Conservation (phyloP, 2,329 filamentous ascomycete genomes). For the Fusarium sp. region DNA sequence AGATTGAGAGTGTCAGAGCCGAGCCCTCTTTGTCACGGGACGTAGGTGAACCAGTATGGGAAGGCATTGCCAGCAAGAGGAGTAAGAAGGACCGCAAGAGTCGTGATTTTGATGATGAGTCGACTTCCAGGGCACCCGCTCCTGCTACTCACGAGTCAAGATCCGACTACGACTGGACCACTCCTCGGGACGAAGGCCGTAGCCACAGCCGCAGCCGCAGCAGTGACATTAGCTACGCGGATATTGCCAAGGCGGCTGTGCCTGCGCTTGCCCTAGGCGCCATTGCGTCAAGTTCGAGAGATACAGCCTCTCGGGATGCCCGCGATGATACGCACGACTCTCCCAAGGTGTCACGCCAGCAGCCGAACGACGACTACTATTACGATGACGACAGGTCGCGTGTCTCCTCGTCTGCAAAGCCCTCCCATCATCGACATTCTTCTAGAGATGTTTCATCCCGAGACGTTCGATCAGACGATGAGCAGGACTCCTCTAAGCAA, state of each 20-base stretch:
- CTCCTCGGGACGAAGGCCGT: conserved; percentile 20
- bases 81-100: conserved; percentile 49
- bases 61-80: conserved; percentile 48
- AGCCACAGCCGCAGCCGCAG: neutral
- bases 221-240: conserved; percentile 16
- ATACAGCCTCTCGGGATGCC: conserved; percentile 26
- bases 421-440: conserved; percentile 32
- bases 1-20: conserved; percentile 23
- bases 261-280: conserved; percentile 39
- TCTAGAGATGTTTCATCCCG: conserved; percentile 31
- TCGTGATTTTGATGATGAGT: conserved; percentile 46
- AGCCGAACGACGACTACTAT: conserved; percentile 28
- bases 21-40: conserved; percentile 36
- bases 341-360: conserved; percentile 21
- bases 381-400: conserved; percentile 34
- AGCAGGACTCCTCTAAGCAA: conserved; percentile 26
- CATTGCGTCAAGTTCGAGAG: conserved; percentile 27
- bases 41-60: conserved; percentile 37
- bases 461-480: conserved; percentile 38
- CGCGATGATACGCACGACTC: conserved; percentile 30
- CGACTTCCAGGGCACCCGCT: conserved; percentile 43
- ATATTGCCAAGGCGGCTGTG: conserved; percentile 30
- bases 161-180: conserved; percentile 24
- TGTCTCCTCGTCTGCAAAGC: conserved; percentile 24
- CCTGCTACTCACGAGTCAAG: conserved; percentile 34